phyloP scores from a whole-genome alignment of 257 asterid species.

The Jaltomata sinuosa region DNA sequence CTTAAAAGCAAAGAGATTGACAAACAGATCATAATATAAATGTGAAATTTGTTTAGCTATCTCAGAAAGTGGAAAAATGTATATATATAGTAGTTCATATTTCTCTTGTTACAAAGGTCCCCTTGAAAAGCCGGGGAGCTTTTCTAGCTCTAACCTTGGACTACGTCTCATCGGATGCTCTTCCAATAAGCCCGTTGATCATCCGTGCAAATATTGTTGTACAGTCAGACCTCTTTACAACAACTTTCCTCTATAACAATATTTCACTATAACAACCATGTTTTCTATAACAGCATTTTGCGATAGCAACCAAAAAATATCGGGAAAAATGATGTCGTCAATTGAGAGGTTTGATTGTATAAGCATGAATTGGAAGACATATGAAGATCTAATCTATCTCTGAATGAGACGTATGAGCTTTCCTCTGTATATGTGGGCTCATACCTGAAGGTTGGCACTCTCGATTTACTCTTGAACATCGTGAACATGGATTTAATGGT shows the following conservation, averaged over 20 bases:
- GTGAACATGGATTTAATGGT: constrained; percentile 33
- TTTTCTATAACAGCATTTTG: not conserved
- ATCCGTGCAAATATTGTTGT: not conserved
- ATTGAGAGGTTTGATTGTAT: not conserved
- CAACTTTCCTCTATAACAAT: not conserved
- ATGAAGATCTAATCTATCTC: not conserved
- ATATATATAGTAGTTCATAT: not conserved
- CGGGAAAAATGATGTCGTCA: not conserved
- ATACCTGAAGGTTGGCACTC: constrained; percentile 14
- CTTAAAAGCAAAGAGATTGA: not conserved
- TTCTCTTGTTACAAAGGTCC: not conserved
- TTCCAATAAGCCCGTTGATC: not conserved
- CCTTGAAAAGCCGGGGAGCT: not conserved
- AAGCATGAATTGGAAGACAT: not conserved
- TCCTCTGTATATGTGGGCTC: constrained; percentile 21
- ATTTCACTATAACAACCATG: not conserved
- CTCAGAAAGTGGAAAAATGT: not conserved
- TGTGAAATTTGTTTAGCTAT: not conserved
- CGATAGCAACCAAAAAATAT: not conserved
- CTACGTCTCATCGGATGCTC: not conserved
- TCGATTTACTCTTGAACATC: constrained; percentile 27
- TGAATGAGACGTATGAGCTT: constrained; percentile 1
- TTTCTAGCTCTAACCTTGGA: constrained; percentile 1
- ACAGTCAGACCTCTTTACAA: not conserved
- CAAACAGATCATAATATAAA: not conserved